Conservation (phyloP, 1,284 basidiomycete species). For the Tilletia walkeri region DNA sequence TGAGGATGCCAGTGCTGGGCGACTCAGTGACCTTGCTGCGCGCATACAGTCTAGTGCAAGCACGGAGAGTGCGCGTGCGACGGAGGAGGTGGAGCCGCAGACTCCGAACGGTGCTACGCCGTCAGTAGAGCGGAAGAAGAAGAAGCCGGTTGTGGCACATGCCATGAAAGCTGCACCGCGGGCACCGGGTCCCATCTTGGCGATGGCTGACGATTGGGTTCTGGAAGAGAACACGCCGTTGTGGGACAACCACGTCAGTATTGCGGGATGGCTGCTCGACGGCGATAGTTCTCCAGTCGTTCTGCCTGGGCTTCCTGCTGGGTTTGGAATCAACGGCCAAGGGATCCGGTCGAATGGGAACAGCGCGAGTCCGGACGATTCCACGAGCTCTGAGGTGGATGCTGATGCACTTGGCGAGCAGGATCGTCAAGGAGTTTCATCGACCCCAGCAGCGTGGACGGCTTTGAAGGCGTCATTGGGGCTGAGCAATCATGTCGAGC, state of each 20-base stretch:
- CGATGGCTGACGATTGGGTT: conserved; percentile 25
- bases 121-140: neutral
- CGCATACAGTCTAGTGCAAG: neutral
- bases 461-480: neutral
- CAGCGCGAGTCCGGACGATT: neutral
- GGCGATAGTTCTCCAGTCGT: conserved; percentile 23
- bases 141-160: neutral
- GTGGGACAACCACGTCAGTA: conserved; percentile 23
- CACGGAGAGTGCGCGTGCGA: conserved; percentile 13
- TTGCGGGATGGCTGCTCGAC: conserved; percentile 46
- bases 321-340: conserved; percentile 12
- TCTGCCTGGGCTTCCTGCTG: conserved; percentile 18
- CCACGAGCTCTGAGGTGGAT: neutral
- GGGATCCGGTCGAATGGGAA: neutral
- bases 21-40: conserved; percentile 17
- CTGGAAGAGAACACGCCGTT: conserved; percentile 19
- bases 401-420: conserved; percentile 13
- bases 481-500: neutral
- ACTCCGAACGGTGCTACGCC: no score
- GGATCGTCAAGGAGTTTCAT: neutral
- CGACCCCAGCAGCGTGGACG: neutral
- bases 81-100: conserved; percentile 1
- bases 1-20: conserved; percentile 17
- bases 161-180: neutral
- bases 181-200: conserved; percentile 19